Evolutionary conservation across 176 grass and related monocot species (phyloP), one percentile per base, ranked within the genome.

Genomic region (Aegilops tauschii): DNA sequence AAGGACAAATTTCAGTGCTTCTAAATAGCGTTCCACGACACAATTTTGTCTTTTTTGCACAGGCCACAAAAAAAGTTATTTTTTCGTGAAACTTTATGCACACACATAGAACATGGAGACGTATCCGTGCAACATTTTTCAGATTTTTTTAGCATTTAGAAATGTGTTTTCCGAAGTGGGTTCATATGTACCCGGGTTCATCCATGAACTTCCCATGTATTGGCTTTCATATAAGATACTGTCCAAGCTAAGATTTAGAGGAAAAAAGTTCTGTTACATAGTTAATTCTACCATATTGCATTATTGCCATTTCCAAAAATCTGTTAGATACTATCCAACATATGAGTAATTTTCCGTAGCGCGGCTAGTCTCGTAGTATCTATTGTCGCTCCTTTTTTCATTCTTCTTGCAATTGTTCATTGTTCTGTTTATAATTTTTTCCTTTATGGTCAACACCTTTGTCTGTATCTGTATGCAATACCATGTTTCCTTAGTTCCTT

Each of bases 171-270:
- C 42, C 42, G 42, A 44, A 44, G 42, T 44, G 42, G 42, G 42
- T 44, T 44, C 42, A 44, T 44, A 44, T 44, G 42, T 44, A 44
- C 42, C 42, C 42, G 42, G 10, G 42, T 44, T 44, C 42, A 44
- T 44, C 42, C 42, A 44, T 44, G 42, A 44, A 44, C 42, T 44
- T 44, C 42, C 42, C 42, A 31, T 78, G 28, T 56, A 82, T 70
- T 82, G 39, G 37, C 72, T 86, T 86, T 86, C 63, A 89, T 67
- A 44, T 21, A 77, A 61, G 4, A 82, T 85, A 50, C 35, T 82
- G 54, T 45, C 47, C 27, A 68, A 61, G 34, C 68, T 85, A 61
- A 75, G 25, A 68, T 37, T 68, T 68, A 25, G 49, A 52, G 29
- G 9, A 7, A 36, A n/a, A 23, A 64, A 36, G 73, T 72, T 35